Conservation (phyloP, 2,329 filamentous ascomycete genomes). For the Diaporthe citriasiana region DNA sequence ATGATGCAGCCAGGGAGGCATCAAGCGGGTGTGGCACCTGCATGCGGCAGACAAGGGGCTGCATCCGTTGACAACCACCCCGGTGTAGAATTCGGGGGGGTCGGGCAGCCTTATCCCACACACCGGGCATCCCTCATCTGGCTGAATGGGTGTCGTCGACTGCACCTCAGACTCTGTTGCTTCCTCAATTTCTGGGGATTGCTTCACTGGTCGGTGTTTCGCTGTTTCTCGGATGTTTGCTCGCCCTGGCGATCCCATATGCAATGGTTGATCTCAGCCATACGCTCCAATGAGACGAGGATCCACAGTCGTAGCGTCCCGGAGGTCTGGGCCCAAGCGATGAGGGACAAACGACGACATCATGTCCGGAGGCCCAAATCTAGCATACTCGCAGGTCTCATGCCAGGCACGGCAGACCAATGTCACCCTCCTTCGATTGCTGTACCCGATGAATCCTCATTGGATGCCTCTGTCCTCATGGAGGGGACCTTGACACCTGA, state of each 20-base stretch:
- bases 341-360: constrained; percentile 13
- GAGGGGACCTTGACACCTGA: constrained; percentile 18
- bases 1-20: constrained; percentile 33
- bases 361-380: constrained; percentile 14
- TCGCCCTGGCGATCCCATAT: constrained; percentile 26
- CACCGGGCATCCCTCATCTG: constrained; percentile 38
- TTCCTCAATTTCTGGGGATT: neutral
- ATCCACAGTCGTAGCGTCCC: constrained; percentile 16
- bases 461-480: neutral
- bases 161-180: neutral
- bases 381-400: constrained; percentile 9
- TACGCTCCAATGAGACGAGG: constrained; percentile 11
- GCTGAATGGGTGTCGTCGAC: constrained; percentile 8
- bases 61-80: constrained; percentile 34
- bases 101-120: constrained; percentile 40
- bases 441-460: constrained; percentile 33
- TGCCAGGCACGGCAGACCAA: constrained; percentile 34
- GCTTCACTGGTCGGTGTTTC: neutral
- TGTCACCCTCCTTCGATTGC: constrained; percentile 34
- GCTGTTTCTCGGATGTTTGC: constrained; percentile 29
- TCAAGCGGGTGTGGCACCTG: constrained; percentile 38
- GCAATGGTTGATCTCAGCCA: constrained; percentile 12
- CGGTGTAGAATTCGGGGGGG: constrained; percentile 38
- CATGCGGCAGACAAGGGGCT: constrained; percentile 37
- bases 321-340: constrained; percentile 18